Evolutionary conservation across 164 flowering plant species (phyloP), one percentile per base, ranked within the genome.

Genomic region (Taxillus chinensis): DNA sequence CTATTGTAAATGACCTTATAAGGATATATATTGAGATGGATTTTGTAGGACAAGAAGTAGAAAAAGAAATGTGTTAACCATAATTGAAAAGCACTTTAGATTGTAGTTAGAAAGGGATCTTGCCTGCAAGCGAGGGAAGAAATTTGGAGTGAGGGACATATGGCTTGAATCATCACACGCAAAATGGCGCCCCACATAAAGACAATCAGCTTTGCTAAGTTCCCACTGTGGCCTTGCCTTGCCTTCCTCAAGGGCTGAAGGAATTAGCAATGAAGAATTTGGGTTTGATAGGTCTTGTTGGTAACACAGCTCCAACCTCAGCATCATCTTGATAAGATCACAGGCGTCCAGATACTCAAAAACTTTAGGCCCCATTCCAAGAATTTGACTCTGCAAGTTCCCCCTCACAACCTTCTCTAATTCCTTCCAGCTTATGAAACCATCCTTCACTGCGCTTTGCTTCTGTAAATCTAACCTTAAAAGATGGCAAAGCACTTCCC

Each of bases 81-180:
- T 27, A 27, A 27, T 27, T 27, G 27, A 27, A 27, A 2, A 27
- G 27, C 27, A 27, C 27, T 27, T 27, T 27, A 27, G 27, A 27
- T 27, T 27, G 27, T 27, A 27, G 27, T 27, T 41, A 42, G n/a
- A 38, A 49, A 43, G 63, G 49, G 49, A 46, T 12, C 69, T 61
- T 78, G 74, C 99, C 97, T 89, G 97, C 66, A 93, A 72, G 54
- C 86, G 83, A 14, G 96, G 90, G 69, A 93, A 93, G 84, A 89
- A 90, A 59, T 88, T 91, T 40, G 96, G 90, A 3, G 97, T 84
- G 58, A 93, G 87, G 63, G 83, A 81, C 82, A 75, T 83, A 76
- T 84, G 92, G 71, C 86, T 83, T 59, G 96, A 93, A 74, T 90
- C 97, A 72, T 86, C 91, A 59, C 96, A 86, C 64, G 89, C 83